Conservation (phyloP, 371 early-diverging fungal genomes). For the Actinomortierella wolfii region DNA sequence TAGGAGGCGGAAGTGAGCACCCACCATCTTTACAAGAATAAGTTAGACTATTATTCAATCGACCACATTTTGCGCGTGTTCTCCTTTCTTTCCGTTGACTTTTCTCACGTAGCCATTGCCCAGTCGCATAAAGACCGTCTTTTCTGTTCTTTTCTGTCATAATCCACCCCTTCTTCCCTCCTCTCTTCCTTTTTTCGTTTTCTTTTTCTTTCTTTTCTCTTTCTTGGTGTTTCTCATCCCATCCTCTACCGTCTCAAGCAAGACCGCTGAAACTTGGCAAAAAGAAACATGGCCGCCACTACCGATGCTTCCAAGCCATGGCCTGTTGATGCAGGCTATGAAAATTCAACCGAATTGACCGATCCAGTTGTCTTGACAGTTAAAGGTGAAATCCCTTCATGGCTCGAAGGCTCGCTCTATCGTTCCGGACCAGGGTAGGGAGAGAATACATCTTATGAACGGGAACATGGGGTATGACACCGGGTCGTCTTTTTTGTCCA, state of each 20-base stretch:
- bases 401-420: slow-evolving; percentile 65
- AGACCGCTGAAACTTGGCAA: too few relatives aligned
- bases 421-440: slow-evolving; percentile 54
- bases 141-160: too few relatives aligned
- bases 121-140: too few relatives aligned
- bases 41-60: too few relatives aligned
- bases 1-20: too few relatives aligned
- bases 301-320: slow-evolving; percentile 27
- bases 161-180: background rate
- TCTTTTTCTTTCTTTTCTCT: too few relatives aligned
- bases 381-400: slow-evolving; percentile 57
- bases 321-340: slow-evolving; percentile 44
- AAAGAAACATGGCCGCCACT: slow-evolving; percentile 1
- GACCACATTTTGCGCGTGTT: too few relatives aligned
- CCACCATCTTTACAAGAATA: too few relatives aligned
- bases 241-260: background rate
- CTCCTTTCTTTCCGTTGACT: too few relatives aligned
- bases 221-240: background rate
- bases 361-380: slow-evolving; percentile 47
- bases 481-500: background rate
- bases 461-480: background rate
- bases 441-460: background rate
- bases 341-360: slow-evolving; percentile 57
- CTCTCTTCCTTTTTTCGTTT: background rate
- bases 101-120: too few relatives aligned